Percentiles rank a stretch among this genome's conserved stretches.
phyloP scores from a whole-genome alignment of 2,329 filamentous ascomycete species.

The Colletotrichum sp. region DNA sequence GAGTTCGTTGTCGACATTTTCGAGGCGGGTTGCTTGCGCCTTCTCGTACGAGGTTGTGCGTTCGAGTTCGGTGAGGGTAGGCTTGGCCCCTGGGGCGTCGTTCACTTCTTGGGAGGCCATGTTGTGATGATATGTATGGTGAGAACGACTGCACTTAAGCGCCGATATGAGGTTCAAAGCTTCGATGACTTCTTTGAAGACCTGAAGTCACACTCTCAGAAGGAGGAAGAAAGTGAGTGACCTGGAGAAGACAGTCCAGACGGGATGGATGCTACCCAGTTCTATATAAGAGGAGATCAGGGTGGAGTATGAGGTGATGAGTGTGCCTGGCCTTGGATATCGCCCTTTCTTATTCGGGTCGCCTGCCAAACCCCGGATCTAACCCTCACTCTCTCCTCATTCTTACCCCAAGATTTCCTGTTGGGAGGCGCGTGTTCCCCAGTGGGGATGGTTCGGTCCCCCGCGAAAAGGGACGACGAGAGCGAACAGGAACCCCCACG shows the following conservation, averaged over 20 bases:
- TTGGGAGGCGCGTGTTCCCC: neutral
- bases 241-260: neutral
- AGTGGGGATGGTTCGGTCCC: neutral
- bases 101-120: conserved; percentile 24
- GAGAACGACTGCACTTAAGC: conserved; percentile 22
- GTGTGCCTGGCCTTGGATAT: neutral
- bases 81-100: conserved; percentile 27
- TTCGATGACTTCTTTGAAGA: neutral
- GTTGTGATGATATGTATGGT: neutral
- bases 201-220: neutral
- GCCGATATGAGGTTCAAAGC: neutral
- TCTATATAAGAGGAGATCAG: conserved; percentile 1
- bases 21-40: conserved; percentile 17
- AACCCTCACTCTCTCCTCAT: conserved; percentile 1
- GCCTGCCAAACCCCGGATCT: neutral
- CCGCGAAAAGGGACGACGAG: conserved; percentile 13
- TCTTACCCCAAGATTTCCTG: neutral
- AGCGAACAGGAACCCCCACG: neutral
- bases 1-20: conserved; percentile 68
- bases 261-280: neutral
- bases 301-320: neutral
- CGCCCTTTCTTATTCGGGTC: neutral
- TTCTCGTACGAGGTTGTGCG: conserved; percentile 19
- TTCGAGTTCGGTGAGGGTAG: conserved; percentile 32
- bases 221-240: neutral